Evolutionary conservation across 139 green algal species (phyloP), one percentile per base, ranked within the genome.

Genomic region (Chlorella vulgaris): DNA sequence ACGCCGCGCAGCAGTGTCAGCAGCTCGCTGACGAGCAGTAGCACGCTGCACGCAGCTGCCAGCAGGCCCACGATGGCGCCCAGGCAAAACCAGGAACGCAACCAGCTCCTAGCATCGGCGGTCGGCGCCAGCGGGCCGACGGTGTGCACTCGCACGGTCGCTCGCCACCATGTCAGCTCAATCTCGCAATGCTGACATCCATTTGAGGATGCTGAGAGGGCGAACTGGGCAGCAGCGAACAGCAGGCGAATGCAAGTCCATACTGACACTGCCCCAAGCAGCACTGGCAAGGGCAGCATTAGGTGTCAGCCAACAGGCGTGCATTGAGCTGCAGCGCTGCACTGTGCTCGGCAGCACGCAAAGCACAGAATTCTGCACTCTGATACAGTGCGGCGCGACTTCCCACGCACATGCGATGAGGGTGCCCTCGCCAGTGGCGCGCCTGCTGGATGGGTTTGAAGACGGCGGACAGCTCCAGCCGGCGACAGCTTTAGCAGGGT

Each of bases 131-230:
- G 24, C 31, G 51, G 51, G 28, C 4, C 31, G 26, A 7, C 36
- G 24, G 31, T 74, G 62, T 26, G 15, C 13, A 47, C 10, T 31
- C 47, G 43, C 6, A 82, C 1, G 18, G 63, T 61, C 2, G 75
- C 61, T 1, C 76, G 29, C 63, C 63, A 82, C 76, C 76, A 82
- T 5, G 55, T 33, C 43, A 38, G 8, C 8, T 82, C 62, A 24
- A 75, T 33, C 1, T 2, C 3, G 8, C 18, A 1, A 33, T 31
- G 22, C 47, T 10, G 31, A 43, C 33, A 71, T 71, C 31, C 2
- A 15, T 19, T 2, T 1, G 15, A 35, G 28, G 24, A 2, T 47
- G 6, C 4, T 4, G 6, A 0, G 10, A 36, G 33, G 26, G 55
- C 55, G 5, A 65, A n/a, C 18, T 21, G n/a, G n/a, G n/a, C n/a